phyloP scores from a whole-genome alignment of 306 rosid genomes.

The Cicer bijugum region DNA sequence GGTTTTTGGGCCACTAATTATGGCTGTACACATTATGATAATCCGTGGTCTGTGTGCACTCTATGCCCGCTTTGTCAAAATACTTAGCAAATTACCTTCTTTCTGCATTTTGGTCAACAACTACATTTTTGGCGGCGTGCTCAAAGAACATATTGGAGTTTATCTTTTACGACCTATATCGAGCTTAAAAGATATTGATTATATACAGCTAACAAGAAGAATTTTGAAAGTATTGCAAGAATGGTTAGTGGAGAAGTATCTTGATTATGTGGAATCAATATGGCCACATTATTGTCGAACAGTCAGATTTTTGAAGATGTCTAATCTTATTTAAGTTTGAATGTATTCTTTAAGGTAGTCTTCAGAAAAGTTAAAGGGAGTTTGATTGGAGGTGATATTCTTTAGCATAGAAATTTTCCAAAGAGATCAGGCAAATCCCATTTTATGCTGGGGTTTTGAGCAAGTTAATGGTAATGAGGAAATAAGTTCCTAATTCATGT shows the following conservation, averaged over 20 bases:
- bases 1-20: slow-evolving; percentile 76
- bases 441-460: slow-evolving; percentile 64
- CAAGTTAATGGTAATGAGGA: slow-evolving; percentile 49
- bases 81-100: slow-evolving; percentile 66
- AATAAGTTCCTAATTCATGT: slow-evolving; percentile 53
- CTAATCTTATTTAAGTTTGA: slow-evolving; percentile 73
- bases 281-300: slow-evolving; percentile 86
- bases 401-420: slow-evolving; percentile 44
- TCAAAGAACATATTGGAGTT: slow-evolving; percentile 59
- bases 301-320: slow-evolving; percentile 78
- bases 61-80: slow-evolving; percentile 60
- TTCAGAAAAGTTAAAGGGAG: slow-evolving; percentile 42
- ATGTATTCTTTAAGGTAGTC: slow-evolving; percentile 46
- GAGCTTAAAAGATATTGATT: slow-evolving; percentile 62
- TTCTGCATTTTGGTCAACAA: slow-evolving; percentile 58
- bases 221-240: slow-evolving; percentile 64
- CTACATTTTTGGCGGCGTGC: slow-evolving; percentile 63
- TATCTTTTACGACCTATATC: slow-evolving; percentile 61
- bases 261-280: slow-evolving; percentile 79
- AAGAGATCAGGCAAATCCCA: slow-evolving; percentile 54
- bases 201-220: slow-evolving; percentile 59
- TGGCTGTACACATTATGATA: slow-evolving; percentile 65
- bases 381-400: slow-evolving; percentile 42
- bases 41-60: slow-evolving; percentile 64
- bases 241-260: slow-evolving; percentile 65